Evolutionary conservation across 192 early-diverging fungal genomes (phyloP).

Genomic region (Coemansia sp.): DNA sequence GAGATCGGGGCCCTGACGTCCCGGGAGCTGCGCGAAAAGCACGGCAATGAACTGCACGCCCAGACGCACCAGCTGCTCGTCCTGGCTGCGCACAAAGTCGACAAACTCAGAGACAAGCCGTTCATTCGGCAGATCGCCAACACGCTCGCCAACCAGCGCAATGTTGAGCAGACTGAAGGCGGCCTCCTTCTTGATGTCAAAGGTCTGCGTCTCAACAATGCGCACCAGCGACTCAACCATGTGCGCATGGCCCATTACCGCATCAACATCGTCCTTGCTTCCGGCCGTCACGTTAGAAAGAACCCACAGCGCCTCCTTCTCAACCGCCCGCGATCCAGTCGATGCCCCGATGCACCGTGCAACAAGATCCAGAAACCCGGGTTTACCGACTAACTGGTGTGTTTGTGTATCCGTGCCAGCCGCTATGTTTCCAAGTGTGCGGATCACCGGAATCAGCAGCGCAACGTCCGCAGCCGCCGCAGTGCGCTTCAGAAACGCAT

Average conservation of each 20-base stretch:
- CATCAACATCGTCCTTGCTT: constrained; percentile 46
- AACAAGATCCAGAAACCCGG: constrained; percentile 52
- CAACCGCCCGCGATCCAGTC: constrained; percentile 52
- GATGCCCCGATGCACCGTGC: constrained; percentile 32
- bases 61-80: constrained; percentile 62
- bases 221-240: constrained; percentile 56
- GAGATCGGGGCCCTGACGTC: constrained; percentile 26
- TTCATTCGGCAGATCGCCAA: constrained; percentile 25
- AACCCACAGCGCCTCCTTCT: constrained; percentile 73
- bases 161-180: constrained; percentile 67
- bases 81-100: constrained; percentile 66
- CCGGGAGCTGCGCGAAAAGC: constrained; percentile 54
- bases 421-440: constrained; percentile 69
- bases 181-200: constrained; percentile 73
- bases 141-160: constrained; percentile 41
- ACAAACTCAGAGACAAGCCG: constrained; percentile 38
- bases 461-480: constrained; percentile 36
- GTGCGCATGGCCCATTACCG: constrained; percentile 57
- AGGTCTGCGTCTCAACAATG: constrained; percentile 62
- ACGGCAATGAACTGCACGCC: constrained; percentile 64
- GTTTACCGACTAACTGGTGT: constrained; percentile 47
- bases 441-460: constrained; percentile 59
- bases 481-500: constrained; percentile 12
- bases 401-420: constrained; percentile 65
- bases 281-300: constrained; percentile 68